Evolutionary conservation across 2,329 filamentous ascomycete species (phyloP), one percentile per base, ranked within the genome.

Genomic region (Didymella lethalis): DNA sequence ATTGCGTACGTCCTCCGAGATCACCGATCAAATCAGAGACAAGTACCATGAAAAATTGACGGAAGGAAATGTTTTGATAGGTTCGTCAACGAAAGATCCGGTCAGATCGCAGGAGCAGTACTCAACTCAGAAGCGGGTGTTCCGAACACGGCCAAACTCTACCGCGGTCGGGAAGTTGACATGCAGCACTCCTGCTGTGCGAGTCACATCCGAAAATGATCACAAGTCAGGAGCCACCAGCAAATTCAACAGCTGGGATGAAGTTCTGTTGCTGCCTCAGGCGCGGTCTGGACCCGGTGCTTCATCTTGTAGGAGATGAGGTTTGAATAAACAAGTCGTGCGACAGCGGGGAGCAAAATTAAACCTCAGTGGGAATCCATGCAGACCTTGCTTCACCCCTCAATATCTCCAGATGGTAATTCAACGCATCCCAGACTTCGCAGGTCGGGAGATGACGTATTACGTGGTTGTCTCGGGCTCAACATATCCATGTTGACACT

Each of bases 291-390:
- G 52, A 46, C 38, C 61, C 61, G 64, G 65, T 59, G 53, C 59
- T 64, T 71, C 63, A 64, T 67, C 54, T 68, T 53, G 31, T 49
- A 57, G 57, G 51, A 66, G 64, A 65, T 64, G 63, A 68, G 54
- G 61, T 57, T 29, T 52, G 51, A 64, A 65, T 34, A 65, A 66
- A 63, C 53, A 63, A 57, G 26, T 32, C n/a, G 49, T 58, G 61
- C 36, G 56, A 54, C 61, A 54, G 47, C 68, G 65, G 66, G 62
- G 54, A 48, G 56, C 44, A 58, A 65, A 34, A 67, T 70, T 63
- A 58, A 59, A 54, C 40, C 38, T 43, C 31, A 43, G 47, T 41
- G 58, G 60, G 57, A 34, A 48, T 45, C 64, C 64, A 56, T 63
- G 62, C 32, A 34, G 51, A 43, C 64, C 59, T 36, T 57, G 48